Evolutionary conservation across 2,329 filamentous ascomycete species (phyloP).

Genomic region (Teratosphaeria epicoccoides): DNA sequence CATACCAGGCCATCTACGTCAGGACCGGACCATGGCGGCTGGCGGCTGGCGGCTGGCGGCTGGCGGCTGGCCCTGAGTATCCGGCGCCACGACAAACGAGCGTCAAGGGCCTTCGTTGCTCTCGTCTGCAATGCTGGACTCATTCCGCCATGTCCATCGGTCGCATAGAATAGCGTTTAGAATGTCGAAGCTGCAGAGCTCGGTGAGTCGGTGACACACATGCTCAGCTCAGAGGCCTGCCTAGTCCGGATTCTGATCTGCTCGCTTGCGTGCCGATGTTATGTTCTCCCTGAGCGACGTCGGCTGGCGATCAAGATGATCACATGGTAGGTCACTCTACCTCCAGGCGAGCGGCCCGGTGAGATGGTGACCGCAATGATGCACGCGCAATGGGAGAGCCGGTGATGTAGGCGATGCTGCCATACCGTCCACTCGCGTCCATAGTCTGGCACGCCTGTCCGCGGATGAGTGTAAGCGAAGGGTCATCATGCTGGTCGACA

Average conservation of each 20-base stretch:
- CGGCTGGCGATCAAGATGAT: neutral
- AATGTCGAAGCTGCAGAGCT: too few relatives aligned
- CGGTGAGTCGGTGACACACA: neutral
- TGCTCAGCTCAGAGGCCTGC: neutral
- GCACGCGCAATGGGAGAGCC: neutral
- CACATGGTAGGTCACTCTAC: neutral
- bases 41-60: too few relatives aligned
- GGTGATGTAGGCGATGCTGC: neutral
- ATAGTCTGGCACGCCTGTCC: neutral
- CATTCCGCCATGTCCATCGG: too few relatives aligned
- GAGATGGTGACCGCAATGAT: too few relatives aligned
- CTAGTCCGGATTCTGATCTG: neutral
- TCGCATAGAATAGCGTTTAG: too few relatives aligned
- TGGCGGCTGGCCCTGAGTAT: too few relatives aligned
- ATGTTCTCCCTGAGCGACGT: neutral
- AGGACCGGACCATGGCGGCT: too few relatives aligned
- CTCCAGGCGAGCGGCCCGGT: neutral
- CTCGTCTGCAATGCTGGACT: too few relatives aligned
- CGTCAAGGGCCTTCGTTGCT: too few relatives aligned
- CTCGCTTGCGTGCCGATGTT: conserved; percentile 1
- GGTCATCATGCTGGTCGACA: too few relatives aligned
- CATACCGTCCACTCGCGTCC: neutral
- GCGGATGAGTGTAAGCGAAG: neutral
- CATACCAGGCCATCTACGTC: neutral
- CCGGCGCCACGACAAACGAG: too few relatives aligned